Evolutionary conservation across 2,329 filamentous ascomycete species (phyloP).

Genomic region (Diaporthe amygdali): DNA sequence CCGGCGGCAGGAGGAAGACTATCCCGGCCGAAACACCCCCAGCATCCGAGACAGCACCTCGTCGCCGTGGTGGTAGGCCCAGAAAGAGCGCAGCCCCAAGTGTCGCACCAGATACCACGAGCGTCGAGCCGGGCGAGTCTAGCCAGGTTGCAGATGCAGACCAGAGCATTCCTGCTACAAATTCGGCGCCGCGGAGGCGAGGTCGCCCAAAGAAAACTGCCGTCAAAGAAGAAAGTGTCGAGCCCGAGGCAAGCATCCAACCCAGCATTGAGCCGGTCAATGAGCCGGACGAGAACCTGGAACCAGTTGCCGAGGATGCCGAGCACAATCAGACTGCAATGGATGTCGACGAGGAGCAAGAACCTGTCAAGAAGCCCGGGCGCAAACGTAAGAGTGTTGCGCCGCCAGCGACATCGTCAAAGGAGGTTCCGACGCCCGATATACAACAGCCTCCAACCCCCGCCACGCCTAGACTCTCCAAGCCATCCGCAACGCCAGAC

Average conservation of each 20-base stretch:
- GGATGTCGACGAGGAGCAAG: slow-evolving; percentile 35
- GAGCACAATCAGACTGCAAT: slow-evolving; percentile 36
- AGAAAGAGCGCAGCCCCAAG: slow-evolving; percentile 46
- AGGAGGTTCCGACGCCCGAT: slow-evolving; percentile 36
- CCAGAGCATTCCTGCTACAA: not conserved
- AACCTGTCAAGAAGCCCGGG: slow-evolving; percentile 51
- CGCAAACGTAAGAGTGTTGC: slow-evolving; percentile 71
- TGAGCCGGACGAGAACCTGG: not conserved
- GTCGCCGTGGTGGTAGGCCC: slow-evolving; percentile 43
- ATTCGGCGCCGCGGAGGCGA: slow-evolving; percentile 11
- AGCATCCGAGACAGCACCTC: slow-evolving; percentile 41
- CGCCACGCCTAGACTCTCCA: slow-evolving; percentile 49
- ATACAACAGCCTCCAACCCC: slow-evolving; percentile 36
- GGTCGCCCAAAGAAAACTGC: slow-evolving; percentile 22
- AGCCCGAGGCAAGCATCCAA: slow-evolving; percentile 21
- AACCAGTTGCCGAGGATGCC: slow-evolving; percentile 30
- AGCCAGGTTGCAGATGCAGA: slow-evolving; percentile 17
- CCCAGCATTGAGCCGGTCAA: slow-evolving; percentile 42
- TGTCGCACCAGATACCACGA: slow-evolving; percentile 38
- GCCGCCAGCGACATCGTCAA: slow-evolving; percentile 38
- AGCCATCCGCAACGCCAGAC: slow-evolving; percentile 61
- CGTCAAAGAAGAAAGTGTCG: slow-evolving; percentile 24
- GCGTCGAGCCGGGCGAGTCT: slow-evolving; percentile 52
- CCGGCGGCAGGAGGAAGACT: slow-evolving; percentile 37
- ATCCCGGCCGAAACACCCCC: slow-evolving; percentile 23